These are phyloP conservation scores for Malus hybrid DNA, from an alignment of 331 rosid species.

Conservation along the genomic window DNA sequence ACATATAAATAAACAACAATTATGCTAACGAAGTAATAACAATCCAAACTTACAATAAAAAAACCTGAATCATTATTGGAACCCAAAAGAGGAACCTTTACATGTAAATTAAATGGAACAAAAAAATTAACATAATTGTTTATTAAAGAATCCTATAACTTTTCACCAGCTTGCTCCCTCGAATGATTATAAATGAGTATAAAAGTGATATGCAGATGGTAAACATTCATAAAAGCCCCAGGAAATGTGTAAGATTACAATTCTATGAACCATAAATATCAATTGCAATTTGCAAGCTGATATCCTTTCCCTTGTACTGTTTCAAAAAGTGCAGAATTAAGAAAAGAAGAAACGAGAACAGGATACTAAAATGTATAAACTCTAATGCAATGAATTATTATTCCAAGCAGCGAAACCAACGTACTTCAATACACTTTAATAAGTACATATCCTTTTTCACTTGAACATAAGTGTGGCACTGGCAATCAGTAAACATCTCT, in stretches of 20 bases:
- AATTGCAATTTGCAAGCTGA: not conserved
- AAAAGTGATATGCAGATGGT: not conserved
- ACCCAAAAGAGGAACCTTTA: not conserved
- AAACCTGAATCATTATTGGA: not conserved
- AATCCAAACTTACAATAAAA: not conserved
- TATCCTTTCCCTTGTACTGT: not conserved
- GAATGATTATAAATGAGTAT: not conserved
- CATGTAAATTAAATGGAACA: not conserved
- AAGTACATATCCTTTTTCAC: not conserved
- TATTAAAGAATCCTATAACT: not conserved
- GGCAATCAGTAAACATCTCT: not conserved
- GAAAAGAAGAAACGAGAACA: not conserved
- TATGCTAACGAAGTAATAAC: not conserved
- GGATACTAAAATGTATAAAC: not conserved
- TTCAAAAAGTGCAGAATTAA: not conserved
- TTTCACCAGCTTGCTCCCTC: not conserved
- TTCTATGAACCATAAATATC: not conserved
- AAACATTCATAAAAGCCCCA: not conserved
- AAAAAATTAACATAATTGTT: not conserved
- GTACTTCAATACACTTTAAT: not conserved
- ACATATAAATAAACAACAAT: not conserved
- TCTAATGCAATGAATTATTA: not conserved
- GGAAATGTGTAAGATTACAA: not conserved
- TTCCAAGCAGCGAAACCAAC: not conserved
- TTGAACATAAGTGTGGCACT: not conserved